Evolutionary conservation across 2,329 filamentous ascomycete genomes (phyloP).

Genomic region (Metarhizium robertsii): DNA sequence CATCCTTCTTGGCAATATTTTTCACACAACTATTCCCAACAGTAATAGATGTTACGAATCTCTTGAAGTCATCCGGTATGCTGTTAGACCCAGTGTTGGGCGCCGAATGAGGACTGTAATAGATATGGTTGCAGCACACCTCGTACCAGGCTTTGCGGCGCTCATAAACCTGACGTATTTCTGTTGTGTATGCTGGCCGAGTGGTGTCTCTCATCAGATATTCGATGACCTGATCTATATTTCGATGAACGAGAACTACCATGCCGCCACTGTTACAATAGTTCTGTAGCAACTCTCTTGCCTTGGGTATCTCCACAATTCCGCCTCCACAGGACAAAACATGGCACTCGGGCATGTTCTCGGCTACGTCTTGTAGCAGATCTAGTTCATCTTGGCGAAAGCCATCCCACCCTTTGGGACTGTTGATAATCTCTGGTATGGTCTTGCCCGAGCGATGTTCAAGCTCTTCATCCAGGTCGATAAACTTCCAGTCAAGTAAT

Average conservation of each 20-base stretch:
- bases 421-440: conserved; percentile 78
- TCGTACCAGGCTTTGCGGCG: conserved; percentile 84
- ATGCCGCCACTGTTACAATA: conserved; percentile 71
- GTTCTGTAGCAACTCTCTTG: conserved; percentile 63
- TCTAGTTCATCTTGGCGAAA: conserved; percentile 75
- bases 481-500: conserved; percentile 64
- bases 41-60: conserved; percentile 30
- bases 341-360: conserved; percentile 63
- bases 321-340: conserved; percentile 93
- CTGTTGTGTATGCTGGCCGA: conserved; percentile 82
- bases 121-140: conserved; percentile 89
- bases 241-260: conserved; percentile 78
- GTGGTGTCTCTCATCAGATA: conserved; percentile 86
- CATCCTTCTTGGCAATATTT: conserved; percentile 41
- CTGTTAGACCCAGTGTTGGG: conserved; percentile 12
- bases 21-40: conserved; percentile 36
- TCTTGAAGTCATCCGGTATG: conserved; percentile 25
- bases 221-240: conserved; percentile 79
- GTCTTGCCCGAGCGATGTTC: conserved; percentile 64
- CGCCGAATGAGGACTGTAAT: conserved; percentile 64
- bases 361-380: conserved; percentile 63
- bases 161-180: conserved; percentile 85
- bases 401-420: conserved; percentile 68
- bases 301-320: conserved; percentile 76
- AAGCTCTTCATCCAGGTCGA: conserved; percentile 83